These are phyloP conservation scores for Conticribra weissflogii DNA, from an alignment of 108 stramenopile genomes.

Conservation along the genomic window DNA sequence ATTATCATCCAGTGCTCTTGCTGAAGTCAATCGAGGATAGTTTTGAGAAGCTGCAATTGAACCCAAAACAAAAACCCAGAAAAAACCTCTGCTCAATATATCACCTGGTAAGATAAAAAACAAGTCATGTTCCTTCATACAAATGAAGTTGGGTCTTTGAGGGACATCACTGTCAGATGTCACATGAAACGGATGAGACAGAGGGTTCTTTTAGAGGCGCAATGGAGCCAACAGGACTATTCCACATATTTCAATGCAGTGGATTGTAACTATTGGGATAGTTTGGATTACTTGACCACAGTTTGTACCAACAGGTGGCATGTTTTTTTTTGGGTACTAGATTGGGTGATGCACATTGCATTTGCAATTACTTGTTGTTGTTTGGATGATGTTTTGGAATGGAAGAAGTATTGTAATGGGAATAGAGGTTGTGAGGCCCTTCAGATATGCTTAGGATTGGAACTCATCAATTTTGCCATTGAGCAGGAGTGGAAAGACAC, in stretches of 20 bases:
- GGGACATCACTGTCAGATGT: not conserved
- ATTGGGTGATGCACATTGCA: not conserved
- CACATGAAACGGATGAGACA: not conserved
- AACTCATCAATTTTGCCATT: constrained; percentile 1
- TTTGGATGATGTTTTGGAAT: not conserved
- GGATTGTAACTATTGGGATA: not conserved
- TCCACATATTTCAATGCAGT: not conserved
- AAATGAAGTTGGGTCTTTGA: not conserved
- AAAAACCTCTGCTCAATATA: not conserved
- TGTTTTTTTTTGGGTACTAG: constrained; percentile 9
- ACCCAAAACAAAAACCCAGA: not conserved
- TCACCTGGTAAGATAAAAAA: not conserved
- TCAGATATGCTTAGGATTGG: constrained; percentile 6
- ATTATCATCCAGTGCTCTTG: constrained; percentile 8
- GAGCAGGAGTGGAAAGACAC: not conserved
- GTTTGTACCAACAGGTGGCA: constrained; percentile 9
- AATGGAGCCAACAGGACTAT: not conserved
- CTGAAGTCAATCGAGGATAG: constrained; percentile 9
- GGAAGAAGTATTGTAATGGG: constrained; percentile 4
- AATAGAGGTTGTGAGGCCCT: not conserved
- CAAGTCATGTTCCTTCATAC: not conserved
- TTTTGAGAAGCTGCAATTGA: constrained; percentile 6
- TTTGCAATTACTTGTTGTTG: not conserved
- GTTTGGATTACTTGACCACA: constrained; percentile 8
- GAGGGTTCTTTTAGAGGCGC: not conserved